Conservation (phyloP, 805 yeast genomes). For the Saccharomycopsis babjevae region DNA sequence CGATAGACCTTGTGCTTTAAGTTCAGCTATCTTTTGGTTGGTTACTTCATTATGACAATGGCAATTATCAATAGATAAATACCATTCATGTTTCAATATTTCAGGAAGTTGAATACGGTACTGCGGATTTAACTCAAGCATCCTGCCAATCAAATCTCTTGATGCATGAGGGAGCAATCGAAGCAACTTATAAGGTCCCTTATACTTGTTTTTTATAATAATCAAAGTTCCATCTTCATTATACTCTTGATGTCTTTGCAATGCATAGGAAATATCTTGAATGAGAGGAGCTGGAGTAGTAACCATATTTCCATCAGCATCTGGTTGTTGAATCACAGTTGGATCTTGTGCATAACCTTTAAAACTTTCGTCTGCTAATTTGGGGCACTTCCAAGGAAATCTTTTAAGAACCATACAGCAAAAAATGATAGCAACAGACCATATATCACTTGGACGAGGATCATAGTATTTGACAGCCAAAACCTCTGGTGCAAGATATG, state of each 20-base stretch:
- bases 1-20: constrained; percentile 2
- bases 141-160: constrained; percentile 62
- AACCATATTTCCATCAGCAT: constrained; percentile 39
- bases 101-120: constrained; percentile 49
- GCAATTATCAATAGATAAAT: constrained; percentile 47
- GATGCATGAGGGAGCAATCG: constrained; percentile 76
- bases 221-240: constrained; percentile 19
- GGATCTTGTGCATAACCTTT: constrained; percentile 42
- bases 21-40: background rate
- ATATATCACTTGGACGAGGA: constrained; percentile 70
- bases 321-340: constrained; percentile 56
- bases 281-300: constrained; percentile 16
- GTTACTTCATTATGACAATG: constrained; percentile 20
- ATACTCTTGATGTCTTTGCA: constrained; percentile 19
- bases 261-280: constrained; percentile 3
- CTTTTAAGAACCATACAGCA: constrained; percentile 81
- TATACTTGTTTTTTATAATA: constrained; percentile 32
- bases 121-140: constrained; percentile 52
- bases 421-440: constrained; percentile 78
- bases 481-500: constrained; percentile 80
- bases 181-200: constrained; percentile 76
- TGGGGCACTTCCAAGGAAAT: constrained; percentile 85
- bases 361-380: constrained; percentile 58
- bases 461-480: constrained; percentile 47
- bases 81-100: constrained; percentile 49